Evolutionary conservation across 1,284 basidiomycete species (phyloP), one percentile per base, ranked within the genome.

Genomic region (Anthracocystis setariae): DNA sequence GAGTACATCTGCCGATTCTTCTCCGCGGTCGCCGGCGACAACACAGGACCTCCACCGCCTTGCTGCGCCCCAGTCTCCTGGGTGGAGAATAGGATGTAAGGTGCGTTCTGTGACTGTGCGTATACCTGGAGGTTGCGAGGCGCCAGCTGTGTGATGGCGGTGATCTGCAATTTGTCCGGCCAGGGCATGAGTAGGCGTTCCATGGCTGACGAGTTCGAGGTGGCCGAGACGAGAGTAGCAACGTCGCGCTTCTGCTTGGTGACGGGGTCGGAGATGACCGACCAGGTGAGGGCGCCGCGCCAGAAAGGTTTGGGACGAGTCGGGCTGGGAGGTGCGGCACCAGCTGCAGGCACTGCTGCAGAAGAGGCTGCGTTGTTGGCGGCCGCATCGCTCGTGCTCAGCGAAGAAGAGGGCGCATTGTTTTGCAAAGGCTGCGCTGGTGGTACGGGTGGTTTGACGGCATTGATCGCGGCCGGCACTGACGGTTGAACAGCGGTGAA

Each of bases 1-100:
- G 54, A 35, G 48, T 79, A 79, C 76, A 77, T 79, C n/a, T 68
- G 49, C 18, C 49, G 47, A 23, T 79, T 79, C 61, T 66, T 61
- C 21, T 77, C 76, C 2, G 76, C 55, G 20, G 49, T 60, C 0
- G 60, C 66, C n/a, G 56, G 39, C 3, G 60, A 50, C 29, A 66
- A 21, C 8, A 66, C 64, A 1, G 49, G 49, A 12, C 39, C 62
- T 2, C 17, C 45, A 21, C 44, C 46, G 15, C 33, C 12, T 29
- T 39, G 37, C 21, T 39, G 38, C 17, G 38, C 37, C 10, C 48
- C 48, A 25, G 56, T 21, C 37, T 62, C 58, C 23, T 65, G 57
- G 0, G 60, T 43, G 8, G 64, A 55, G 32, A 76, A 76, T n/a
- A 76, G 43, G 40, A 76, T 67, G 53, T 73, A 76, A 3, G 73